A percentile compares a stretch with the other conserved stretches of the same genome.
These are phyloP conservation scores for Pestalotiopsis sp. DNA, from an alignment of 2,329 filamentous ascomycete genomes.

Conservation along the genomic window DNA sequence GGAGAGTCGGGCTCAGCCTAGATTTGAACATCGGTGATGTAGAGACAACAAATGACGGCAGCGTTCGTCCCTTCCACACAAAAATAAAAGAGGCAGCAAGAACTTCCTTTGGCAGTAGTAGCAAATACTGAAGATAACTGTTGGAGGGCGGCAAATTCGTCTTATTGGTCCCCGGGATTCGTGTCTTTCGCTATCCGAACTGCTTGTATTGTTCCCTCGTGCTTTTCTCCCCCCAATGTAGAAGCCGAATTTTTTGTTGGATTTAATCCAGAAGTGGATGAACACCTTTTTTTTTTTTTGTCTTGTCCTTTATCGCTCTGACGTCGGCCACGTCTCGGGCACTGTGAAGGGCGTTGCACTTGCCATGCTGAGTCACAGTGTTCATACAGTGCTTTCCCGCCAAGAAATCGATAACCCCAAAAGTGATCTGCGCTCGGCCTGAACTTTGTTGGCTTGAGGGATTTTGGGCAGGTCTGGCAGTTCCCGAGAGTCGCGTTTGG, in stretches of 20 bases:
- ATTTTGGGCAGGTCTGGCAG: not conserved
- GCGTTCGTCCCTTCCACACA: not conserved
- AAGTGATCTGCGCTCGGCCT: not conserved
- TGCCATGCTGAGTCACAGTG: not conserved
- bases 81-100: not conserved
- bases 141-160: not conserved
- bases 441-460: not conserved
- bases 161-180: not conserved
- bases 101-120: not conserved
- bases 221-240: not conserved
- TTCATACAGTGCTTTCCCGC: conserved; percentile 8
- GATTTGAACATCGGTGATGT: conserved; percentile 7
- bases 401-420: not conserved
- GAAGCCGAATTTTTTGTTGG: not conserved
- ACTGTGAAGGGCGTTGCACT: conserved; percentile 5
- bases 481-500: not conserved
- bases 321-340: conserved; percentile 11
- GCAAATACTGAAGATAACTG: not conserved
- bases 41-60: not conserved
- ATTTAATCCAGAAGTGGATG: not conserved
- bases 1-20: not conserved
- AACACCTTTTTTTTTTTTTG: not conserved
- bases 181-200: not conserved
- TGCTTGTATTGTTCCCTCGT: not conserved
- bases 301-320: not conserved